Evolutionary conservation across 495 filamentous ascomycete species (phyloP), one percentile per base, ranked within the genome.

Genomic region (Chaetomium fimeti): DNA sequence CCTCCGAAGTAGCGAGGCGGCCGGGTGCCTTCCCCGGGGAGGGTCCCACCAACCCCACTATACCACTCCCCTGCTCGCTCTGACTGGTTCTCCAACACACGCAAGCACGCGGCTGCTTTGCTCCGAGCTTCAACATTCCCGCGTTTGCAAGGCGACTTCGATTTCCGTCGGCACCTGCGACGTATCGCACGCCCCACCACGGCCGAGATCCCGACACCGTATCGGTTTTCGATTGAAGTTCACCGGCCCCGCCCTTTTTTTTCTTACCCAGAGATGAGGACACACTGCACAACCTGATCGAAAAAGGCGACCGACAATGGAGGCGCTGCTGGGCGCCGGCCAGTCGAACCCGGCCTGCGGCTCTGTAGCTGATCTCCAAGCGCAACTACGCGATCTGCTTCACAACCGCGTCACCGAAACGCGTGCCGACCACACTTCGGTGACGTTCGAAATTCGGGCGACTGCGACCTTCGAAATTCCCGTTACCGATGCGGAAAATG

Each of bases 361-460:
- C 28, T 81, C 78, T 13, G 57, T 81, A 36, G 69, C 67, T 29
- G 77, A 82, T 15, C 67, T 83, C 20, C 75, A 77, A 60, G 67
- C 60, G 36, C 74, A 71, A 48, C 66, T 83, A 29, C 75, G 75
- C 60, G 60, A 67, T 42, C 36, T 74, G 0, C 69, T 82, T 57
- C 62, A 48, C 15, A 65, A 67, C 27, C 77, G 75, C 54, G 72
- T 75, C 0, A 74, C 74, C 5, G 72, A 75, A 12, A 77, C 73
- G 24, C 73, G 71, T 16, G 79, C 76, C 54, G 74, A 82, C 15
- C 78, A 77, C 59, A 63, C 78, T 28, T 73, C 78, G 8, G 59
- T 68, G 42, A 75, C 73, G 5, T 73, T 78, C 27, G 76, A 78
- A 54, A 66, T 83, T 27, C 74, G 73, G 0, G 63, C 76, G 18